These are phyloP conservation scores for Coelastrella sp. DNA, from an alignment of 139 green algal species.

Conservation along the genomic window DNA sequence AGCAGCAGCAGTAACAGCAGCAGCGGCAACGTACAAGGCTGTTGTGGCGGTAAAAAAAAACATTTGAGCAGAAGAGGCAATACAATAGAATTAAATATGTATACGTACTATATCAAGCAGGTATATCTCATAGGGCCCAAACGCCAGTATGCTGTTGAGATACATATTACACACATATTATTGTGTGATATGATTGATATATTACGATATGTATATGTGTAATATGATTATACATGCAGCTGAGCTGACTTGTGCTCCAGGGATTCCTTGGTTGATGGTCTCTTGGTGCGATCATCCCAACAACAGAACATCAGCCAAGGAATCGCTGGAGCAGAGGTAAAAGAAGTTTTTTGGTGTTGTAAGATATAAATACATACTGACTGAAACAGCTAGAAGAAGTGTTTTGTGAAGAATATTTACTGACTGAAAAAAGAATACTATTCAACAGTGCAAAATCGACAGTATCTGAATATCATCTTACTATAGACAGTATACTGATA, in stretches of 20 bases:
- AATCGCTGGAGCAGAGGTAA: constrained; percentile 91
- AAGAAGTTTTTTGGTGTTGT: too few relatives aligned
- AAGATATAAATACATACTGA: too few relatives aligned
- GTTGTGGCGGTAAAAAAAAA: neutral
- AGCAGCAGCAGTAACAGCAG: constrained; percentile 34
- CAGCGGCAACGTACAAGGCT: constrained; percentile 20
- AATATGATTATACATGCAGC: too few relatives aligned
- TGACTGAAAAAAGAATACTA: neutral
- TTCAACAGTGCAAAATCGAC: neutral
- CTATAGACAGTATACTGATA: too few relatives aligned
- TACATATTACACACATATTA: too few relatives aligned
- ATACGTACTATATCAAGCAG: too few relatives aligned
- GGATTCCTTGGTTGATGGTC: constrained; percentile 88
- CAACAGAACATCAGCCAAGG: constrained; percentile 58
- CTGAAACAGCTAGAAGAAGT: too few relatives aligned
- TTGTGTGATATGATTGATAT: too few relatives aligned
- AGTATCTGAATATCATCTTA: neutral
- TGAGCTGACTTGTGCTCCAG: constrained; percentile 90
- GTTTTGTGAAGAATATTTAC: too few relatives aligned
- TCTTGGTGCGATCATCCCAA: constrained; percentile 76
- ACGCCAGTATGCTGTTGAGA: too few relatives aligned
- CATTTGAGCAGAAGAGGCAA: neutral
- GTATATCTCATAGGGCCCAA: too few relatives aligned
- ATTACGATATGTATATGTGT: too few relatives aligned
- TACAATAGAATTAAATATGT: neutral